phyloP scores from a whole-genome alignment of 768 basidiomycete genomes.

The Suillus ampliporus region DNA sequence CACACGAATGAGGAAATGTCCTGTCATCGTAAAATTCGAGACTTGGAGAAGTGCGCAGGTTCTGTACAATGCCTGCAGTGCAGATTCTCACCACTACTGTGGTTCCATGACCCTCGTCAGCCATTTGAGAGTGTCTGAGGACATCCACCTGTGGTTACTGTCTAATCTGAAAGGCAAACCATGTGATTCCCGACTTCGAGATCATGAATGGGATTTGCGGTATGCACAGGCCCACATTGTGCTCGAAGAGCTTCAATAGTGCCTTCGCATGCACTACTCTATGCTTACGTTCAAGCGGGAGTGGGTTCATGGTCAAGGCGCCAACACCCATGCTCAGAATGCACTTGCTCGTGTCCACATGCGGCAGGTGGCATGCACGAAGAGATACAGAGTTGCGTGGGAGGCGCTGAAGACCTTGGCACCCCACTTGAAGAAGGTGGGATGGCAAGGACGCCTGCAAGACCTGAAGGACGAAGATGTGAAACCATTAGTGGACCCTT shows the following conservation, averaged over 20 bases:
- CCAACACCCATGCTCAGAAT: slow-evolving; percentile 11
- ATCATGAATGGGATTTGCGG: slow-evolving; percentile 6
- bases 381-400: slow-evolving; percentile 4
- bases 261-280: slow-evolving; percentile 9
- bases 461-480: not conserved
- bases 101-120: not conserved
- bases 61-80: not conserved
- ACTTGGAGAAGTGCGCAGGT: not conserved
- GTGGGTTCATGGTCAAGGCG: slow-evolving; percentile 12
- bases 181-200: not conserved
- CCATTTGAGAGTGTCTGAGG: not conserved
- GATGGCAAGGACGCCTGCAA: not conserved
- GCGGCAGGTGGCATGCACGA: not conserved
- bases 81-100: not conserved
- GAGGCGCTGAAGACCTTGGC: not conserved
- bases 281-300: slow-evolving; percentile 12
- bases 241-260: slow-evolving; percentile 11
- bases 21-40: not conserved
- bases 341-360: not conserved
- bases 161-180: slow-evolving; percentile 8
- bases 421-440: not conserved
- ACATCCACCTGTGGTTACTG: slow-evolving; percentile 11
- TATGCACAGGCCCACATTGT: slow-evolving; percentile 16
- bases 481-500: not conserved
- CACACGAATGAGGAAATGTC: not conserved